Evolutionary conservation across 495 filamentous ascomycete genomes (phyloP), one percentile per base, ranked within the genome.

Genomic region (Penicillium cataractarum): DNA sequence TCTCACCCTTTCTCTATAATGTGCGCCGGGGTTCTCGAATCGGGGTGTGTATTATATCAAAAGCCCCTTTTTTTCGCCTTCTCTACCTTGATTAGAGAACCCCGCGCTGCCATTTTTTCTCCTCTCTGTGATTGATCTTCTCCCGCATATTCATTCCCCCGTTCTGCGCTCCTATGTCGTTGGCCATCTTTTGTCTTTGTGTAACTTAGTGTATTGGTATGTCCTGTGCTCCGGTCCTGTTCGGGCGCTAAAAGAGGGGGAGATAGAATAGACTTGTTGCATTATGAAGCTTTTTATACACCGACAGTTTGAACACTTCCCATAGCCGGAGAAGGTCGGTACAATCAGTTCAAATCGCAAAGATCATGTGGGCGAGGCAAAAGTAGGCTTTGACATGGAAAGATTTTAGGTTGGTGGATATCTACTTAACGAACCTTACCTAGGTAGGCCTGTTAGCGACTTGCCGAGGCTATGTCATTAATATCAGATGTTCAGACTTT

Each of bases 131-230:
- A 66, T 52, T 52, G 15, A 52, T 46, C 58, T 60, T 72, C 60
- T 50, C 52, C 67, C 66, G 64, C 68, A 72, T 73, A 61, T 66
- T 67, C 66, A 71, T 73, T 70, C 63, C 68, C 58, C 57, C 58
- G 51, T 66, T 68, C 60, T 64, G 62, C 65, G 65, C 63, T 67
- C 62, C 60, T 65, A 56, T 66, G 39, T 67, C 56, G 8, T 58
- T 58, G 55, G 48, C 58, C 33, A 63, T 63, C 29, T 64, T 52
- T 21, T 61, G 42, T 55, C 37, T 58, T 33, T 39, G 62, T 73
- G 68, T 76, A 74, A 74, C 72, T 73, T 74, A 67, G 64, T 73
- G 72, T 74, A 76, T 63, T 71, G 71, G 62, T 76, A 70, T 65
- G 63, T 57, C 66, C 56, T 60, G 44, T 52, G 55, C 60, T 22